Base-by-base conservation (phyloP, 2,329 filamentous ascomycete species). In the Penicillium sp. region DNA sequence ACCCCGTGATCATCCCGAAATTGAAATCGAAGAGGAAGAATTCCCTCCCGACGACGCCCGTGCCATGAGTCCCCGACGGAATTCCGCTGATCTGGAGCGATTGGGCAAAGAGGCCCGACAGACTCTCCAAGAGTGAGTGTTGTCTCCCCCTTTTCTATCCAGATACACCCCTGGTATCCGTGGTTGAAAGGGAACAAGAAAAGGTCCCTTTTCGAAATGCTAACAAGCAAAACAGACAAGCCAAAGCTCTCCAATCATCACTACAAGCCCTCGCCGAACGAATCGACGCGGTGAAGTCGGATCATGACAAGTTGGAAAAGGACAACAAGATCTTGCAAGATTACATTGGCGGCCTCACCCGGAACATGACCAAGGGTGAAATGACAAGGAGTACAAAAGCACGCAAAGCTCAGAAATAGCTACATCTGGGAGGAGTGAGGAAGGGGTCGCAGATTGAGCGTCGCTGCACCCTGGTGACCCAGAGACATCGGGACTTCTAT, bases 261-360 rank as follows among this genome's bases (percentile, higher is more conserved):
- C 85, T 99, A 33, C 82, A 96, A 60, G 90, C 89, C 61, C 89
- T 98, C 44, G 91, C 96, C 64, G 91, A 96, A 76, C 90, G 92
- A 51, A 96, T 98, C 73, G 95, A 99, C 71, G 90, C 91, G 29
- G 93, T 98, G 62, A 91, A 92, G 75, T 89, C 90, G 66, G 93
- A 98, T 72, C 93, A 99, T 72, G 91, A 97, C 78, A 97, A 96
- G 77, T 86, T 99, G 54, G 93, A 98, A 76, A 95, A 85, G 74
- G 93, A 97, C 75, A 99, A 99, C 82, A 93, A 92, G 70, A 97
- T 98, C 71, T 79, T 99, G 48, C 93, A 98, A 76, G 96, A 96
- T 75, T 98, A 98, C 74, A 98, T 98, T 68, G 93, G 93, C 63
- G 93, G 96, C 71, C 82, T 98, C 54, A 98, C 96, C 85, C 90